Conservation (phyloP, 306 rosid species). For the Cicer arietinum region DNA sequence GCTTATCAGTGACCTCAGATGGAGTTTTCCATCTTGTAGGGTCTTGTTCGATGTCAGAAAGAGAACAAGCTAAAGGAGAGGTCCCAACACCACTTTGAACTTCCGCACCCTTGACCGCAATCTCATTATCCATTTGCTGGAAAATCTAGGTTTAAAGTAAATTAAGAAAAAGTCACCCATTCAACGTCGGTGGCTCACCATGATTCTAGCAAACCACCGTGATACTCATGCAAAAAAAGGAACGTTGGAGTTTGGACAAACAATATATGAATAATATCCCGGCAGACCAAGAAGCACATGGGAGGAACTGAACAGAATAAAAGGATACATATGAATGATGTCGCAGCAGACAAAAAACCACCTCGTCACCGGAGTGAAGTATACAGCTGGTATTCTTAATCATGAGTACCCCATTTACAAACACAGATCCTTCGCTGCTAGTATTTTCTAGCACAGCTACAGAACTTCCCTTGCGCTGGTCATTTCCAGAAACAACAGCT, state of each 20-base stretch:
- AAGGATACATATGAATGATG: slow-evolving; percentile 93
- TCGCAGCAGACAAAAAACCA: slow-evolving; percentile 67
- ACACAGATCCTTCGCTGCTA: slow-evolving; percentile 84
- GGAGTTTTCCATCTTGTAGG: slow-evolving; percentile 77
- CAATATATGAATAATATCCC: neutral
- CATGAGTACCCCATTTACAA: slow-evolving; percentile 71
- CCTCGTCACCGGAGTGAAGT: slow-evolving; percentile 90
- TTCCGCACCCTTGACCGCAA: slow-evolving; percentile 65
- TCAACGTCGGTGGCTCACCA: too few species aligned
- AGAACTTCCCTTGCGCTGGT: slow-evolving; percentile 69
- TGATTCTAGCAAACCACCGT: too few species aligned
- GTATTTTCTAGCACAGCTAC: slow-evolving; percentile 76
- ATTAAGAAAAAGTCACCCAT: slow-evolving; percentile 56
- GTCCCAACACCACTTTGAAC: slow-evolving; percentile 68
- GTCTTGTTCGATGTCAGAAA: slow-evolving; percentile 66
- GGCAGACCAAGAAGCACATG: neutral
- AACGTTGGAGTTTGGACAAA: neutral
- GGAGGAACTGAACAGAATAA: slow-evolving; percentile 9
- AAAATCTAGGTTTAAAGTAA: slow-evolving; percentile 64
- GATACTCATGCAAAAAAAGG: neutral
- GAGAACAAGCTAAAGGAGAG: slow-evolving; percentile 82
- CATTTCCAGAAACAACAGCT: slow-evolving; percentile 59
- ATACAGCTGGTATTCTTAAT: slow-evolving; percentile 65
- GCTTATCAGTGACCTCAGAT: slow-evolving; percentile 55
- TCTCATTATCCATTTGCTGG: slow-evolving; percentile 66